A percentile compares a stretch with the other conserved stretches of the same genome.
phyloP scores from a whole-genome alignment of 768 basidiomycete species.

The Auricularia sp. region DNA sequence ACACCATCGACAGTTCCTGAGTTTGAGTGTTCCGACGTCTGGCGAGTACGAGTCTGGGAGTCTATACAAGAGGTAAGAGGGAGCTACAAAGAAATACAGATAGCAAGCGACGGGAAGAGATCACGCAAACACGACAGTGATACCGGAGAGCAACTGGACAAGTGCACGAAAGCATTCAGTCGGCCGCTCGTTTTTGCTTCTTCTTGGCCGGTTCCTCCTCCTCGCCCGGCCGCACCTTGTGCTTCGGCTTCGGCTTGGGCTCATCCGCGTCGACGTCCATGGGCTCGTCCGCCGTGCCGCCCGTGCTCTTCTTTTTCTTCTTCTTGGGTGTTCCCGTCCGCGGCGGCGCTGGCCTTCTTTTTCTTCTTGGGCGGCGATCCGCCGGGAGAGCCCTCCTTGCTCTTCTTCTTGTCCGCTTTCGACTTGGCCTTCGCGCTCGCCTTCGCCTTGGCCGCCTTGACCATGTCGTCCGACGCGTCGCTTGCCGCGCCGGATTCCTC shows the following conservation, averaged over 20 bases:
- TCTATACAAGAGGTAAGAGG: too few species aligned
- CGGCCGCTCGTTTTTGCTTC: conserved; percentile 9
- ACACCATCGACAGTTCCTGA: too few species aligned
- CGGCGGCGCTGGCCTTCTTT: conserved; percentile 22
- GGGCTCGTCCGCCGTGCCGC: conserved; percentile 6
- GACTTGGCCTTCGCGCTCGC: conserved; percentile 29
- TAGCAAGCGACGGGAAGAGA: not conserved
- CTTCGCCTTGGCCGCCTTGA: conserved; percentile 55
- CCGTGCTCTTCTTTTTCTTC: conserved; percentile 17
- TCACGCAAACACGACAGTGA: not conserved
- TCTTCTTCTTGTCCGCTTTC: conserved; percentile 25
- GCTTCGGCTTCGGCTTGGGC: conserved; percentile 36
- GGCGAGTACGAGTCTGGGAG: too few species aligned
- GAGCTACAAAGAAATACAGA: too few species aligned
- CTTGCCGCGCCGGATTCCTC: conserved; percentile 59
- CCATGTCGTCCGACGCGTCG: conserved; percentile 78
- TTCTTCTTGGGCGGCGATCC: conserved; percentile 1
- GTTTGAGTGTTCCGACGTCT: too few species aligned
- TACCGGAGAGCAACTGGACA: not conserved
- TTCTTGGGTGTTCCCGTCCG: conserved; percentile 19
- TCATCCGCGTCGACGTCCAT: not conserved
- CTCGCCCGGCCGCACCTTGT: conserved; percentile 29
- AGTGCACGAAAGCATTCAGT: not conserved
- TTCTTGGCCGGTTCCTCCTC: conserved; percentile 30
- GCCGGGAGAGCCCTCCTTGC: conserved; percentile 25